Percentiles rank a stretch among this genome's conserved stretches.
These are phyloP conservation scores for Aspergillus tubingensis DNA, from an alignment of 2,329 filamentous ascomycete species.

Conservation along the genomic window DNA sequence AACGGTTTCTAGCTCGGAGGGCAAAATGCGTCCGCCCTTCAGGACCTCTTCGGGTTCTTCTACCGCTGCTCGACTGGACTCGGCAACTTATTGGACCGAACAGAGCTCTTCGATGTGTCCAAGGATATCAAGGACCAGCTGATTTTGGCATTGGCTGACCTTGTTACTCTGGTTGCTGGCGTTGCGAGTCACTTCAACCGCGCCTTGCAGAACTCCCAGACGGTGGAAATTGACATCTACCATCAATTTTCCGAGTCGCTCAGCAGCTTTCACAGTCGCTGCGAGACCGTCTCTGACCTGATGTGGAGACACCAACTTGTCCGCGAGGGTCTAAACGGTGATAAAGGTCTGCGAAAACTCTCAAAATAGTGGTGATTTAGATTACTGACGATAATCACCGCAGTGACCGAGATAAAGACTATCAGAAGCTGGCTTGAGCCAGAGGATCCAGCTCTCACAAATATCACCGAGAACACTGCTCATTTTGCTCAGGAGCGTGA, in stretches of 20 bases:
- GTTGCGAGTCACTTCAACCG: constrained; percentile 42
- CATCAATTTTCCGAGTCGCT: constrained; percentile 39
- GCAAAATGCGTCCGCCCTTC: constrained; percentile 50
- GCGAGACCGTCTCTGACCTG: constrained; percentile 37
- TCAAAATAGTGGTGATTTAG: too few relatives aligned
- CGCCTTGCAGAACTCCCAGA: constrained; percentile 27
- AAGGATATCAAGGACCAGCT: constrained; percentile 52
- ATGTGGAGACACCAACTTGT: constrained; percentile 45
- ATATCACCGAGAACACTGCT: constrained; percentile 48
- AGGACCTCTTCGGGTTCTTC: constrained; percentile 55
- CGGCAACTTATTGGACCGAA: constrained; percentile 48
- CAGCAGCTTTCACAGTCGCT: constrained; percentile 37
- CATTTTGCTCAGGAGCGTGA: constrained; percentile 46
- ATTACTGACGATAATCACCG: too few relatives aligned
- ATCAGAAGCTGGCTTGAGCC: constrained; percentile 46
- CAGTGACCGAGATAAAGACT: constrained; percentile 32
- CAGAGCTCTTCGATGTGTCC: constrained; percentile 50
- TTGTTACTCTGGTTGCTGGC: constrained; percentile 33
- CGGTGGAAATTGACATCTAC: constrained; percentile 41
- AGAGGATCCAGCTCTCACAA: constrained; percentile 49
- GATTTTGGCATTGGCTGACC: constrained; percentile 38
- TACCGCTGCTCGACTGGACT: constrained; percentile 49
- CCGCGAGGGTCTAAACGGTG: constrained; percentile 33
- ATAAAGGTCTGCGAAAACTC: constrained; percentile 24
- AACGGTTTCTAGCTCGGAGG: constrained; percentile 44